Percentiles rank a stretch among this genome's conserved stretches.
These are phyloP conservation scores for Eucalyptus polyanthemos DNA, from an alignment of 345 rosid genomes.

Conservation along the genomic window DNA sequence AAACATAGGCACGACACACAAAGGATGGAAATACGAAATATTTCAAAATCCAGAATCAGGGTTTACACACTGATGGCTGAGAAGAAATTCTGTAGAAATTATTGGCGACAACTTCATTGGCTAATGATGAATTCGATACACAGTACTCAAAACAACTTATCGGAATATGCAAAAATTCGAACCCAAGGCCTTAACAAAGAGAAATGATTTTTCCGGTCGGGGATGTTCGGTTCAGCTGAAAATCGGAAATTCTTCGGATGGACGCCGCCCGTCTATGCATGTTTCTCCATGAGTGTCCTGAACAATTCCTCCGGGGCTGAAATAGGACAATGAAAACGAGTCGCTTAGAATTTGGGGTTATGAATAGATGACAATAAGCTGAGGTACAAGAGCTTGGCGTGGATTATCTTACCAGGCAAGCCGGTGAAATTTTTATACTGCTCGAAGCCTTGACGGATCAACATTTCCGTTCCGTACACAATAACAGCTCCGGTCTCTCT, in stretches of 20 bases:
- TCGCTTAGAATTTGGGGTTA: neutral
- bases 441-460: constrained; percentile 37
- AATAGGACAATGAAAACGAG: neutral
- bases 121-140: neutral
- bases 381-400: neutral
- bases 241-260: neutral
- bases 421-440: constrained; percentile 46
- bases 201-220: neutral
- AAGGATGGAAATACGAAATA: neutral
- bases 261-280: constrained; percentile 1
- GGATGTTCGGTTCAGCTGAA: neutral
- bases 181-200: neutral
- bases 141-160: neutral
- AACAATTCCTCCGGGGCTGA: constrained; percentile 40
- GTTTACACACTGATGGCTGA: neutral
- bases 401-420: constrained; percentile 23
- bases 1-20: neutral
- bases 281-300: constrained; percentile 33
- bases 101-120: neutral
- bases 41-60: neutral
- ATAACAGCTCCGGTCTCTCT: constrained; percentile 19
- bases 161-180: neutral
- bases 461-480: constrained; percentile 38
- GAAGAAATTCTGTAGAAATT: neutral
- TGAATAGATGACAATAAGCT: neutral